phyloP scores from a whole-genome alignment of 106 monocot genomes.

The Platanthera guangdongensis region DNA sequence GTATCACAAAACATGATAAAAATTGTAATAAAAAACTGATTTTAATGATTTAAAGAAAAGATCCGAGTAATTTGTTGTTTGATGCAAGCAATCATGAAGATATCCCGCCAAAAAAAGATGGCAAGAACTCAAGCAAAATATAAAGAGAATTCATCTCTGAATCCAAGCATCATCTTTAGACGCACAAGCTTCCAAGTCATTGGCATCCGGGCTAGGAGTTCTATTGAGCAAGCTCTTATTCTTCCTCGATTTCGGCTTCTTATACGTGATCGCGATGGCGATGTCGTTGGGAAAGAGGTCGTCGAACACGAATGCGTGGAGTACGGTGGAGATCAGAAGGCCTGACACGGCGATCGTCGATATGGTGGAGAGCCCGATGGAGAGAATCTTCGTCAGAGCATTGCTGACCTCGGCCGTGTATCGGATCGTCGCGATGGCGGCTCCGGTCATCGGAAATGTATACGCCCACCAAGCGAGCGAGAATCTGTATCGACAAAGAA shows the following conservation, averaged over 20 bases:
- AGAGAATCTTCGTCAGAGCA: conserved; percentile 28
- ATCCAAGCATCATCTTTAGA: neutral
- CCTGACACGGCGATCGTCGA: conserved; percentile 58
- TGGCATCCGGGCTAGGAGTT: neutral
- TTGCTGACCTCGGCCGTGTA: conserved; percentile 51
- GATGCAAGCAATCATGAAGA: no score
- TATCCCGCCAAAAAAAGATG: no score
- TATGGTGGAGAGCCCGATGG: conserved; percentile 40
- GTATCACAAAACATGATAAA: no score
- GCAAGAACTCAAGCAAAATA: no score
- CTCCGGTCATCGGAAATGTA: conserved; percentile 54
- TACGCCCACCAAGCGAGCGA: conserved; percentile 73
- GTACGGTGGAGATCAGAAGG: conserved; percentile 45
- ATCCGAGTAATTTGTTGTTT: no score
- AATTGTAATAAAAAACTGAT: no score
- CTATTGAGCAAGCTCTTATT: neutral
- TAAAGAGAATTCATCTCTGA: no score
- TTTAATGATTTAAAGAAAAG: no score
- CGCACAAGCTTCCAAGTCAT: conserved; percentile 5
- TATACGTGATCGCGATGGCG: conserved; percentile 65
- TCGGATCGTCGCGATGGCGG: conserved; percentile 49
- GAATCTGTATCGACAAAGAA: conserved; percentile 21
- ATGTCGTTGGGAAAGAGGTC: conserved; percentile 83
- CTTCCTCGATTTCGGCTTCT: conserved; percentile 31
- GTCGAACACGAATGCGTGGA: conserved; percentile 64